These are phyloP conservation scores for Ophiosphaerella narmari DNA, from an alignment of 2,329 filamentous ascomycete genomes.

Conservation along the genomic window DNA sequence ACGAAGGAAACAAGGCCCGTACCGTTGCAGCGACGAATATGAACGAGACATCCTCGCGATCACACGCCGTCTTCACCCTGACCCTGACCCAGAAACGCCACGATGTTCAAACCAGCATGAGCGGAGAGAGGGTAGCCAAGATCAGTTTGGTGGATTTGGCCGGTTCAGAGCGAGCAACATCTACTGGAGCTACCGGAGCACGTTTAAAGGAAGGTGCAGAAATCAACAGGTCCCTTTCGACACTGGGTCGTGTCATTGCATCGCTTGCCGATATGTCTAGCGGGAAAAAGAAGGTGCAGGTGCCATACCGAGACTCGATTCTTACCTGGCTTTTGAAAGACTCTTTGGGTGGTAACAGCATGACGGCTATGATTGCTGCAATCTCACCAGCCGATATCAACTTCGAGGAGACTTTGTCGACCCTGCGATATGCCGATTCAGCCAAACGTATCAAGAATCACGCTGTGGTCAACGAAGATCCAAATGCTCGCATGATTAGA, in stretches of 20 bases:
- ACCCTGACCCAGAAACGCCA: slow-evolving; percentile 93
- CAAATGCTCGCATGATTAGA: slow-evolving; percentile 97
- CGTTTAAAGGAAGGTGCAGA: slow-evolving; percentile 96
- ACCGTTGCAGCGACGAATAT: slow-evolving; percentile 99
- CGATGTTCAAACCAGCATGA: slow-evolving; percentile 93
- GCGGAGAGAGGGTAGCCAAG: slow-evolving; percentile 95
- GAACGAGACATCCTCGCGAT: slow-evolving; percentile 99
- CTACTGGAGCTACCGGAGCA: slow-evolving; percentile 93
- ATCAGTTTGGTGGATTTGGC: slow-evolving; percentile 98
- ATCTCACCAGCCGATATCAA: slow-evolving; percentile 99
- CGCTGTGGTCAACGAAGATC: slow-evolving; percentile 97
- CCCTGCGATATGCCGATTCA: slow-evolving; percentile 92
- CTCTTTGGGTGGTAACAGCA: slow-evolving; percentile 95
- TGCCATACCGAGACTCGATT: slow-evolving; percentile 96
- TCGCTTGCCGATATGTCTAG: slow-evolving; percentile 89
- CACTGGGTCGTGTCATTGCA: slow-evolving; percentile 94
- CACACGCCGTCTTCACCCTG: slow-evolving; percentile 96
- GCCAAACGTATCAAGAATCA: slow-evolving; percentile 99
- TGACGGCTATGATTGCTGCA: slow-evolving; percentile 99
- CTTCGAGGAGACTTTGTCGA: slow-evolving; percentile 96
- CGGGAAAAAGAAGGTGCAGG: slow-evolving; percentile 78
- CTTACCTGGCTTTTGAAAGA: slow-evolving; percentile 97
- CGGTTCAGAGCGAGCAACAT: slow-evolving; percentile 95
- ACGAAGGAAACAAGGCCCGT: slow-evolving; percentile 97
- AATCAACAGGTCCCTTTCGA: slow-evolving; percentile 96